Evolutionary conservation across 2,329 filamentous ascomycete genomes (phyloP).

Genomic region (Aotearoamyces nothofagi): DNA sequence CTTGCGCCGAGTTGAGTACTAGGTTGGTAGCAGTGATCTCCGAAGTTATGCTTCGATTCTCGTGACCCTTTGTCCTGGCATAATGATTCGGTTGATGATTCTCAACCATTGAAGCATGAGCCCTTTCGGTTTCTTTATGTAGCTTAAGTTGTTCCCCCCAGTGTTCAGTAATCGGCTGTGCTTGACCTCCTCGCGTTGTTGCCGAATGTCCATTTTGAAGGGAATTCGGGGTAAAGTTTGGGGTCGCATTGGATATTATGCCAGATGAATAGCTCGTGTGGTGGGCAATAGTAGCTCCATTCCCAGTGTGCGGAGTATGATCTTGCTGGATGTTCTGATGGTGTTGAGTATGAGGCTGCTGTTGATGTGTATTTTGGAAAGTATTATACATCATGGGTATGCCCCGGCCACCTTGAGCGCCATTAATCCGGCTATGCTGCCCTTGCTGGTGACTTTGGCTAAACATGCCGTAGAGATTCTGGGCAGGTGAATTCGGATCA

Average conservation of each 20-base stretch:
- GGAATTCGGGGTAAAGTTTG: constrained; percentile 33
- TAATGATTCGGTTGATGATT: constrained; percentile 55
- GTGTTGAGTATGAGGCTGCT: constrained; percentile 45
- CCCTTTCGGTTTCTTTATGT: constrained; percentile 61
- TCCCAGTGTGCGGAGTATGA: constrained; percentile 36
- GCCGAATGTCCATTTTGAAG: constrained; percentile 41
- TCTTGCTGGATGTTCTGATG: constrained; percentile 45
- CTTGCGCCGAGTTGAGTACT: constrained; percentile 19
- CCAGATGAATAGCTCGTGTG: constrained; percentile 48
- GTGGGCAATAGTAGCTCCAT: constrained; percentile 38
- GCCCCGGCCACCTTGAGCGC: constrained; percentile 42
- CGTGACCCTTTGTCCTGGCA: constrained; percentile 52
- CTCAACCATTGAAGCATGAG: constrained; percentile 55
- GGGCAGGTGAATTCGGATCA: constrained; percentile 24
- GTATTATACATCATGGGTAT: constrained; percentile 55
- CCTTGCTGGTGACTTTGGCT: constrained; percentile 54
- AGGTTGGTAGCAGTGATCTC: constrained; percentile 27
- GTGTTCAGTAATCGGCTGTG: constrained; percentile 45
- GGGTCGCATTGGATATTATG: constrained; percentile 47
- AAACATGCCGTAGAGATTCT: constrained; percentile 43
- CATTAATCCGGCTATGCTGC: constrained; percentile 61
- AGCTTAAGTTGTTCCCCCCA: constrained; percentile 81
- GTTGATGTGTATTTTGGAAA: constrained; percentile 33
- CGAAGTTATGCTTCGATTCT: constrained; percentile 45
- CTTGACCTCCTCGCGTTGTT: constrained; percentile 31